Evolutionary conservation across 495 filamentous ascomycete genomes (phyloP), one percentile per base, ranked within the genome.

Genomic region (Penicillium chermesinum): DNA sequence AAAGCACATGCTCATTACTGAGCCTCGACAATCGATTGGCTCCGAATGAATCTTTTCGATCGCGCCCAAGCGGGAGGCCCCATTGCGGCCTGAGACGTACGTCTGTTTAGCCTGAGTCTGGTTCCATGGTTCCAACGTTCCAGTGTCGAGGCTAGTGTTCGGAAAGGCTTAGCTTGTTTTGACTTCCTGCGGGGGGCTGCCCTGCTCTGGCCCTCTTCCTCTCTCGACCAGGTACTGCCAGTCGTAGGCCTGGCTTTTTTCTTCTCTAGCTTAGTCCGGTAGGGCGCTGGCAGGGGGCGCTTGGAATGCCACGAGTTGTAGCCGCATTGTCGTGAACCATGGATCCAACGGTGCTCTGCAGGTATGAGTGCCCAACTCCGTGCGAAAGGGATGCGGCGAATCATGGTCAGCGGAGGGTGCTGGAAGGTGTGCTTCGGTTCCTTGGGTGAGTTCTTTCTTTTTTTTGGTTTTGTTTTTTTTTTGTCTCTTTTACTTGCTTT

Each of bases 11-110:
- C 44, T 16, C 20, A 33, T 25, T 40, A 30, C 1, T n/a, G 16
- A 30, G 27, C 25, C 32, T 16, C 14, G 16, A 19, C 8, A 32
- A 62, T 59, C 46, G 59, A 63, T 63, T 63, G 59, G 57, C 48
- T 47, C n/a, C 46, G 57, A 20, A 53, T 63, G 51, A 57, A 60
- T 60, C 59, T 63, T 40, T 46, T 49, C 30, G 39, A 49, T 52
- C 46, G 45, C 43, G 49, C 54, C 48, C 50, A 50, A 48, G 48
- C 48, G 16, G 17, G 27, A 8, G 5, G 21, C 37, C 22, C 50
- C 45, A 35, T 57, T 59, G 55, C 52, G 48, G 53, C 59, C 59
- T 48, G 45, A 48, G 45, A 34, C 27, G 15, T 40, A 13, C 2
- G 20, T 15, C 18, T n/a, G 38, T 41, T 41, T 14, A 22, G 14